Base-by-base conservation (phyloP, 2,329 filamentous ascomycete genomes). In the Colletotrichum navitas region DNA sequence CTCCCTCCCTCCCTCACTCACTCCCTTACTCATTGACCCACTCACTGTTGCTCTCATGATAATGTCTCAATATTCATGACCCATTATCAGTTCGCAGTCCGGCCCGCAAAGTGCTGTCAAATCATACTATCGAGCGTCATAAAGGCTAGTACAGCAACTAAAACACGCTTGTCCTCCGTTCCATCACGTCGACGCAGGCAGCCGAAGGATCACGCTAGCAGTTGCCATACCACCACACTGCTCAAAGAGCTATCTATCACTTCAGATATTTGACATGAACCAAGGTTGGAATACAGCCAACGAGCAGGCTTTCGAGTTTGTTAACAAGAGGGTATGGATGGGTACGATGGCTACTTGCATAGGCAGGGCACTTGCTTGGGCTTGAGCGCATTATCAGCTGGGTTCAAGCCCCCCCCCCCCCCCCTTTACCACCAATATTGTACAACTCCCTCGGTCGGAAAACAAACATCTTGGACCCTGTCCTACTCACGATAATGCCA, bases 1-100 rank as follows among this genome's bases (percentile, higher is more conserved):
- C 16, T 45, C 58, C 68, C 64, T 58, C 12, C 43, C 64, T 39
- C 12, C 2, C 54, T n/a, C 24, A n/a, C 34, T 41, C 43, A 24
- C 1, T n/a, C 5, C 12, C 36, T 11, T 2, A 10, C 43, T 10
- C 4, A 45, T 6, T 21, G 6, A 45, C 2, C 4, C 43, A n/a
- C 3, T n/a, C 43, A n/a, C 21, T 11, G 8, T 47, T 12, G 1
- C 18, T 45, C 18, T n/a, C 43, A n/a, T 45, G 18, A n/a, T n/a
- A 7, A n/a, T 43, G 6, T 21, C 18, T 7, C 18, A 10, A n/a
- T 45, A 21, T 45, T 2, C 16, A 43, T 21, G 14, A 2, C 43
- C 6, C 18, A 45, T 45, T 1, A n/a, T n/a, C 43, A 11, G 18
- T 11, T n/a, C 43, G 2, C 21, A n/a, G 10, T 47, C n/a, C 8